These are phyloP conservation scores for Suillus bovinus DNA, from an alignment of 768 basidiomycete genomes.

Conservation along the genomic window DNA sequence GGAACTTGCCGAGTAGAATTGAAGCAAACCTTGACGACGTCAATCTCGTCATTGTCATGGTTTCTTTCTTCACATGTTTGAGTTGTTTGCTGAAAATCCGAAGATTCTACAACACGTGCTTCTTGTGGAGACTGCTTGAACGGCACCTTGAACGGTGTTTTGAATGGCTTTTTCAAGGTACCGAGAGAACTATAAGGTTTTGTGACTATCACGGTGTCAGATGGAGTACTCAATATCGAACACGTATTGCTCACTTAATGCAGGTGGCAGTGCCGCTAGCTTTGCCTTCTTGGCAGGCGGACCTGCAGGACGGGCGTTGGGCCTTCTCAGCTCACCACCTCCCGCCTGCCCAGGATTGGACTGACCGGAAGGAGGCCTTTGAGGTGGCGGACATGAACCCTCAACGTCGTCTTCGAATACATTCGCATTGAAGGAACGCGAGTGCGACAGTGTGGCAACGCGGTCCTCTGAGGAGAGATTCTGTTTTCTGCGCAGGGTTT, in stretches of 20 bases:
- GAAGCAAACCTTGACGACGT: conserved; percentile 6
- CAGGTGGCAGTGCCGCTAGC: conserved; percentile 21
- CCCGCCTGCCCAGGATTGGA: conserved; percentile 1
- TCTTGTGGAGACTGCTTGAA: conserved; percentile 29
- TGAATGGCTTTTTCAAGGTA: conserved; percentile 50
- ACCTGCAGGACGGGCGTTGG: conserved; percentile 11
- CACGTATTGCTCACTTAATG: conserved; percentile 20
- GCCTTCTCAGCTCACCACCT: conserved; percentile 25
- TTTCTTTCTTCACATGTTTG: not conserved
- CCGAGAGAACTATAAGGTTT: conserved; percentile 44
- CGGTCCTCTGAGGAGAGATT: conserved; percentile 48
- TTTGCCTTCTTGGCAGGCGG: conserved; percentile 25
- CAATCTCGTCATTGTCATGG: not conserved
- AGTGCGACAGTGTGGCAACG: conserved; percentile 24
- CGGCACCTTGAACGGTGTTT: conserved; percentile 42
- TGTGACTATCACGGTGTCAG: conserved; percentile 37
- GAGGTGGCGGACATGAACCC: not conserved
- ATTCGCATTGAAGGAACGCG: conserved; percentile 5
- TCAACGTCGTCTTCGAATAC: not conserved
- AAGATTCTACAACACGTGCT: not conserved
- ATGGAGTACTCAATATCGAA: not conserved
- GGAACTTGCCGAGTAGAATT: conserved; percentile 13
- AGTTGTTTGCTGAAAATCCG: not conserved
- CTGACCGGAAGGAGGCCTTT: not conserved
- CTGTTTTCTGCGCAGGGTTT: conserved; percentile 47